Percentiles rank a stretch among this genome's conserved stretches.
phyloP scores from a whole-genome alignment of 2,329 filamentous ascomycete genomes.

The Paracamarosporium sp. region DNA sequence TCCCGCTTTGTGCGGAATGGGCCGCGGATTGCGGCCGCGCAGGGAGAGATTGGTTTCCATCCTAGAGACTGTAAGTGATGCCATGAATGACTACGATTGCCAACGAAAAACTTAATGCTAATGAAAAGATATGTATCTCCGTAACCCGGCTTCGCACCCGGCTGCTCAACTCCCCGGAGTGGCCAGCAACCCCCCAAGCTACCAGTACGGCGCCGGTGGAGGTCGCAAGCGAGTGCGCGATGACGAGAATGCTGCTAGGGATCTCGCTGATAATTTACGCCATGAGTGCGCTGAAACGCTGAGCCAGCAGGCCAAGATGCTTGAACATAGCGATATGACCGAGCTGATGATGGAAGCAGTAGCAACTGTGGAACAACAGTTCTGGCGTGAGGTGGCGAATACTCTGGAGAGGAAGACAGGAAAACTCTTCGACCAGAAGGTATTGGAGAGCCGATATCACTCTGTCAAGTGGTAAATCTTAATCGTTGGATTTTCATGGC shows the following conservation, averaged over 20 bases:
- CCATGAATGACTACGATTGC: not conserved
- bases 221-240: slow-evolving; percentile 27
- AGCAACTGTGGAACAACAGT: slow-evolving; percentile 31
- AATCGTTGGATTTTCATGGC: not conserved
- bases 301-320: slow-evolving; percentile 11
- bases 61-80: slow-evolving; percentile 30
- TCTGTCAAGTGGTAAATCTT: slow-evolving; percentile 7
- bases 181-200: not conserved
- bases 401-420: slow-evolving; percentile 35
- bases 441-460: slow-evolving; percentile 26
- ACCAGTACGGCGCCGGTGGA: slow-evolving; percentile 18
- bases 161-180: not conserved
- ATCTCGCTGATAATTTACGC: slow-evolving; percentile 31
- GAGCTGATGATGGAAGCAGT: slow-evolving; percentile 37
- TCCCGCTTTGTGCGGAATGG: slow-evolving; percentile 43
- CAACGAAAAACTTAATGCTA: not conserved
- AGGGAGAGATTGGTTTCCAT: slow-evolving; percentile 40
- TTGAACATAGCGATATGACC: slow-evolving; percentile 26
- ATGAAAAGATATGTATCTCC: slow-evolving; percentile 32
- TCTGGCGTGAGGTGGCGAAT: slow-evolving; percentile 41
- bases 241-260: slow-evolving; percentile 25
- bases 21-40: slow-evolving; percentile 27
- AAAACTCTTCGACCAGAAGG: slow-evolving; percentile 27
- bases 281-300: slow-evolving; percentile 8
- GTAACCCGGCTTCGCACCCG: slow-evolving; percentile 21